These are phyloP conservation scores for Podaxis rugospora DNA, from an alignment of 768 basidiomycete genomes.

Conservation along the genomic window DNA sequence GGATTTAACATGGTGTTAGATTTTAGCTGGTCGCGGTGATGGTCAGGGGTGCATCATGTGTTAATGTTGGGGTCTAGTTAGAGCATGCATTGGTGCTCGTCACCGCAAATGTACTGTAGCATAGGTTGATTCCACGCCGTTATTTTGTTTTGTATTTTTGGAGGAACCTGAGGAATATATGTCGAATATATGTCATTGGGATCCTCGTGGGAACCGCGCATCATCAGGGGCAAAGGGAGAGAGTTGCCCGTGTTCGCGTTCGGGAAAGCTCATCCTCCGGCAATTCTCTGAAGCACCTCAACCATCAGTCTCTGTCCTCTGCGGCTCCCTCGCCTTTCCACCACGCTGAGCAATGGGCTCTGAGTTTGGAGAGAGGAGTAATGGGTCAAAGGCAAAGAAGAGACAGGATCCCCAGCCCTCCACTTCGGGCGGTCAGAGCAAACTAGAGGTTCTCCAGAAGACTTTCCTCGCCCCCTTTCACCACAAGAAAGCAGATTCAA, in stretches of 20 bases:
- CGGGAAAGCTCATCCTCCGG: conserved; percentile 1
- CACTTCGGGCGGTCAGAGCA: conserved; percentile 33
- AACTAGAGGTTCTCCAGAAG: conserved; percentile 62
- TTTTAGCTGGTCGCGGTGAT: conserved; percentile 53
- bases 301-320: conserved; percentile 1
- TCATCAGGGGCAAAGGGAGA: neutral
- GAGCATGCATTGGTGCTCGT: neutral
- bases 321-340: neutral
- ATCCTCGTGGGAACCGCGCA: conserved; percentile 11
- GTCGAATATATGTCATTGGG: neutral
- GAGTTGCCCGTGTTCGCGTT: neutral
- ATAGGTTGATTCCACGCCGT: neutral
- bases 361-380: conserved; percentile 24
- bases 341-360: conserved; percentile 28
- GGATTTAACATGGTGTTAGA: conserved; percentile 73
- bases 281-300: neutral
- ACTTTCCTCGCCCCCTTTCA: conserved; percentile 70
- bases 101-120: conserved; percentile 2
- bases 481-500: conserved; percentile 64
- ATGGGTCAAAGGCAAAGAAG: conserved; percentile 17
- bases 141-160: neutral
- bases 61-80: neutral
- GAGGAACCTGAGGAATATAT: neutral
- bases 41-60: neutral
- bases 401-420: conserved; percentile 14